Base-by-base conservation (phyloP, 768 basidiomycete genomes). In the Xerocomus brunneocitrinus region DNA sequence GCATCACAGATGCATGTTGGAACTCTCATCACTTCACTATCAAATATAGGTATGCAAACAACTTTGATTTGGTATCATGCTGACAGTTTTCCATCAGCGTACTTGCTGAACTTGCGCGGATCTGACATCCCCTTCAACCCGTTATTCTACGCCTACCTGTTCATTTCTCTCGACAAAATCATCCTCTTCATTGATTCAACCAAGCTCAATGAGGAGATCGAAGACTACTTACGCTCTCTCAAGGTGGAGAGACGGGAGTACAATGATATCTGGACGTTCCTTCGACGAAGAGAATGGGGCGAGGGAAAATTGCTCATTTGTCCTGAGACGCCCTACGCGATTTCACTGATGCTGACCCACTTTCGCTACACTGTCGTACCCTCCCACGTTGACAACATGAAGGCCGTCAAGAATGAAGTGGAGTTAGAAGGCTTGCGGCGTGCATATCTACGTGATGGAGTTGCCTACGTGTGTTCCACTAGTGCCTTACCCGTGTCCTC, bases 101-200 rank as follows among this genome's bases (percentile, higher is more conserved):
- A 91, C 74, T 62, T 89, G 3, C 75, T 98, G 32, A 98, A 98
- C 64, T 73, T 95, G 50, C 87, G 95, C 46, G 95, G 94, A 34
- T 79, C 82, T 3, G 95, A 98, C 62, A 85, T 98, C 44, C 91
- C 91, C 0, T 91, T 84, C 75, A 94, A 91, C 65, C 95, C 95
- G 0, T 80, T 98, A 8, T 95, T 97, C 74, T 89, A 88, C 48
- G 81, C 89, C 0, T 98, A 95, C 65, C 71, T 95, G 19, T 89
- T 85, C 61, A 76, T 98, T 38, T 79, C 84, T 4, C 65, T 80
- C 8, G 74, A 84, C 12, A 68, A 67, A n/a, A 75, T 80, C 6
- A 74, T 84, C n/a, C 71, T 95, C 9, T 95, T 95, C 74, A 73
- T 94, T 36, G 91, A 95, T 57, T 60, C 71, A 38, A 68, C 68